A percentile compares a stretch with the other conserved stretches of the same genome.
Conservation (phyloP, 2,329 filamentous ascomycete species). For the Exophiala phaeomuriformis region DNA sequence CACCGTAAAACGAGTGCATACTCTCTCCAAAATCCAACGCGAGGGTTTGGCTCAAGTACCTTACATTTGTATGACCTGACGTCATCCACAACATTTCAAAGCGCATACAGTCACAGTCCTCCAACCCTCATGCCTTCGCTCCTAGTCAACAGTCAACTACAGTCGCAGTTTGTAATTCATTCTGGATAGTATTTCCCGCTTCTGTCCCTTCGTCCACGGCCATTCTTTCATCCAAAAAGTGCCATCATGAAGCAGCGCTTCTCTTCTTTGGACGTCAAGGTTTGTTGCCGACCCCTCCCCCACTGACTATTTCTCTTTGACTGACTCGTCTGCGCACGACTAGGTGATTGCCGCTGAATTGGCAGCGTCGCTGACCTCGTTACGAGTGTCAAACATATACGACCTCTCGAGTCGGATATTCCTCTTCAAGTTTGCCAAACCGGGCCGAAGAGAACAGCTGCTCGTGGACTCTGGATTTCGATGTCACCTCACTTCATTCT, state of each 20-base stretch:
- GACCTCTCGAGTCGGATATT: constrained; percentile 86
- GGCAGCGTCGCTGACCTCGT: constrained; percentile 62
- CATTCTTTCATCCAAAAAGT: not conserved
- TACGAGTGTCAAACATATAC: constrained; percentile 89
- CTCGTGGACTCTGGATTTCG: constrained; percentile 93
- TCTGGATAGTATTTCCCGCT: no score
- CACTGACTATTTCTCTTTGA: not conserved
- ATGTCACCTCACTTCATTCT: constrained; percentile 86
- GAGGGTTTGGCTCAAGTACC: no score
- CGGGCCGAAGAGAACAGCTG: constrained; percentile 79
- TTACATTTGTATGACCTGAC: no score
- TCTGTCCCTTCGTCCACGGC: not conserved
- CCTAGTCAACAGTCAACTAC: no score
- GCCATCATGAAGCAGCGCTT: constrained; percentile 53
- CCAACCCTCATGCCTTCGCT: no score
- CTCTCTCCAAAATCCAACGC: no score
- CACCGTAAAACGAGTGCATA: no score
- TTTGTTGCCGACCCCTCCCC: constrained; percentile 26
- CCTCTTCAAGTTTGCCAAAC: constrained; percentile 88
- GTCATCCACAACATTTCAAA: no score
- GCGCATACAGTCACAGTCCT: no score
- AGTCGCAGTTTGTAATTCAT: not conserved
- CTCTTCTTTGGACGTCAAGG: constrained; percentile 53
- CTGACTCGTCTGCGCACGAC: constrained; percentile 11
- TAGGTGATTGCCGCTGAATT: constrained; percentile 94